phyloP scores from a whole-genome alignment of 371 early-diverging fungal genomes.

The Batrachochytrium dendrobatidis region DNA sequence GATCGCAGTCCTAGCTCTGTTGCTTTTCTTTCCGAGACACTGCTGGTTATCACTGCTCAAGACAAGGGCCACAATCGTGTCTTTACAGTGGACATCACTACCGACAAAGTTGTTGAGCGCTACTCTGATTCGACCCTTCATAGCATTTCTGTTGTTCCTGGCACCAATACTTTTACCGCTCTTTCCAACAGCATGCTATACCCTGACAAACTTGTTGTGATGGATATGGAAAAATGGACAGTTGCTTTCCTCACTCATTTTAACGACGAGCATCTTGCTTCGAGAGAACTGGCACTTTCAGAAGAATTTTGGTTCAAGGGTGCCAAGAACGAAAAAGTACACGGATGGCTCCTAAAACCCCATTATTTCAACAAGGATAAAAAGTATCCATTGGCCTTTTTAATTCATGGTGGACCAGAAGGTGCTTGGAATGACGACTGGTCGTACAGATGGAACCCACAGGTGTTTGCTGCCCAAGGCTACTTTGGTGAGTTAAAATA shows the following conservation, averaged over 20 bases:
- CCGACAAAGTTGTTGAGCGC: conserved; percentile 28
- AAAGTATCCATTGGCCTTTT: conserved; percentile 70
- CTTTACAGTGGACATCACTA: conserved; percentile 43
- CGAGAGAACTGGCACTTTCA: not conserved
- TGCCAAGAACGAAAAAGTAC: conserved; percentile 53
- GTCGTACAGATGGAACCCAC: conserved; percentile 61
- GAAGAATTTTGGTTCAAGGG: conserved; percentile 61
- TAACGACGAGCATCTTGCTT: conserved; percentile 39
- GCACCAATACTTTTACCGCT: not conserved
- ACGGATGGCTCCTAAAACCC: conserved; percentile 68
- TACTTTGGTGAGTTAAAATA: conserved; percentile 31
- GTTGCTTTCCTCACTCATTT: conserved; percentile 28
- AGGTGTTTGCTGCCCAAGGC: conserved; percentile 66
- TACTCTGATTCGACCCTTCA: not conserved
- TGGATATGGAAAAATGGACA: not conserved
- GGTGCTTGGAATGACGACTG: conserved; percentile 61
- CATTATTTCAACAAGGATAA: conserved; percentile 46
- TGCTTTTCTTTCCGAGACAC: conserved; percentile 45
- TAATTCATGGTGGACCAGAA: conserved; percentile 86
- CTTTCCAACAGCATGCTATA: not conserved
- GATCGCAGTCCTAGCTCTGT: conserved; percentile 56
- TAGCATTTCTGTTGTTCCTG: not conserved
- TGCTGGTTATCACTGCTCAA: conserved; percentile 49
- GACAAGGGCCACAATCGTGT: conserved; percentile 54
- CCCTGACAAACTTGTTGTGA: not conserved